Conservation (phyloP, 2,329 filamentous ascomycete genomes). For the Colletotrichum lini region DNA sequence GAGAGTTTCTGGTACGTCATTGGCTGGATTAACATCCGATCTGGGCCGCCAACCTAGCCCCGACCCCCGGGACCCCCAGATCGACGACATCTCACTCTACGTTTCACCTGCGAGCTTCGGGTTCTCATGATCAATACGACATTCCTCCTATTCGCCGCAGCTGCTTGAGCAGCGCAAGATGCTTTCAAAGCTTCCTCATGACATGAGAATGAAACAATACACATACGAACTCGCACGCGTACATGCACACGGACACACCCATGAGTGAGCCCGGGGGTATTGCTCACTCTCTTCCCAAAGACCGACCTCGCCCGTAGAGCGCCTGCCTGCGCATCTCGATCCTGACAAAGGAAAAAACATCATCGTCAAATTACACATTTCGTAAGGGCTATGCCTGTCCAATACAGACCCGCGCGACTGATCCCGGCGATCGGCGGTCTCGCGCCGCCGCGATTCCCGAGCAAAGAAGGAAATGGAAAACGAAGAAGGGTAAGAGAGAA, state of each 20-base stretch:
- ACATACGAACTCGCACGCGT: neutral
- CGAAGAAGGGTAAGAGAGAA: neutral
- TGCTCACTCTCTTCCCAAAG: neutral
- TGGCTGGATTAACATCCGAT: conserved; percentile 7
- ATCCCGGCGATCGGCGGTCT: neutral
- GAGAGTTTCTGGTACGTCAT: conserved; percentile 36
- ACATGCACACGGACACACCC: too few relatives aligned
- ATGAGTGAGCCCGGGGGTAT: conserved; percentile 5
- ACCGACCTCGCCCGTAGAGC: neutral
- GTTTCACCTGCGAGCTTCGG: neutral
- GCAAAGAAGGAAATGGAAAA: neutral
- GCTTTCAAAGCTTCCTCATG: neutral
- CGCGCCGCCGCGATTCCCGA: too few relatives aligned
- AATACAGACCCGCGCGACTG: neutral
- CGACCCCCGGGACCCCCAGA: neutral
- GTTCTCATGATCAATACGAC: neutral
- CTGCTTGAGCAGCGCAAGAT: conserved; percentile 3
- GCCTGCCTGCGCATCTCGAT: neutral
- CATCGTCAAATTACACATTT: conserved; percentile 1
- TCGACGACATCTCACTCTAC: neutral
- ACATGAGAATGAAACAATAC: neutral
- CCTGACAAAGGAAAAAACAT: conserved; percentile 6
- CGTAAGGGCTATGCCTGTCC: neutral
- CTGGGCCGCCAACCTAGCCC: neutral
- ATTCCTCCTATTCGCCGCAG: neutral